Conservation (phyloP, 2,329 filamentous ascomycete species). For the Penicillium sp. region DNA sequence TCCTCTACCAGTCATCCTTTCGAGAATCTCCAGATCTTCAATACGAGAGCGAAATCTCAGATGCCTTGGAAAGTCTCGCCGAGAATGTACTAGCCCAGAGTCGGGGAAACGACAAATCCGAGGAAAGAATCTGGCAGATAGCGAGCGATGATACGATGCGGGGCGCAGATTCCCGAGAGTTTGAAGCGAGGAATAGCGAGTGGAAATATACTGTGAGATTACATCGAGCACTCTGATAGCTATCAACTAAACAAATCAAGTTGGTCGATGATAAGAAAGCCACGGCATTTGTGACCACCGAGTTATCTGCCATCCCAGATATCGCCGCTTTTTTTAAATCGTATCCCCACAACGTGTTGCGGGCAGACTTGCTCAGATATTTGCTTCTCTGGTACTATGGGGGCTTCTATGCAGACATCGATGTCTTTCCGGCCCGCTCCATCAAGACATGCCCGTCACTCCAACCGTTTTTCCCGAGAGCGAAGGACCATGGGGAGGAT, state of each 20-base stretch:
- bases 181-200: background rate
- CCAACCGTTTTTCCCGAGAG: constrained; percentile 8
- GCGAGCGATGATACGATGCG: background rate
- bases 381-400: constrained; percentile 39
- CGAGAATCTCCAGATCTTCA: background rate
- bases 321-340: constrained; percentile 22
- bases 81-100: background rate
- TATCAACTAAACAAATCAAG: background rate
- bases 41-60: background rate
- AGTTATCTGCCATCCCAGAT: background rate
- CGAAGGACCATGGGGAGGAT: constrained; percentile 1
- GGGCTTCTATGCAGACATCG: constrained; percentile 39
- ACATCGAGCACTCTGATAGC: background rate
- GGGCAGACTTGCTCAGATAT: constrained; percentile 52
- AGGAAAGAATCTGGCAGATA: constrained; percentile 6
- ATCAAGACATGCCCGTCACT: constrained; percentile 33
- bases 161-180: background rate
- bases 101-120: background rate
- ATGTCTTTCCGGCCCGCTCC: constrained; percentile 29
- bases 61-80: background rate
- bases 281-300: background rate
- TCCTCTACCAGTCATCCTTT: constrained; percentile 1
- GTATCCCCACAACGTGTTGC: constrained; percentile 48
- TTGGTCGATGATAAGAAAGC: constrained; percentile 3
- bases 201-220: background rate